These are phyloP conservation scores for Firmiana major DNA, from an alignment of 345 rosid genomes.

Conservation along the genomic window DNA sequence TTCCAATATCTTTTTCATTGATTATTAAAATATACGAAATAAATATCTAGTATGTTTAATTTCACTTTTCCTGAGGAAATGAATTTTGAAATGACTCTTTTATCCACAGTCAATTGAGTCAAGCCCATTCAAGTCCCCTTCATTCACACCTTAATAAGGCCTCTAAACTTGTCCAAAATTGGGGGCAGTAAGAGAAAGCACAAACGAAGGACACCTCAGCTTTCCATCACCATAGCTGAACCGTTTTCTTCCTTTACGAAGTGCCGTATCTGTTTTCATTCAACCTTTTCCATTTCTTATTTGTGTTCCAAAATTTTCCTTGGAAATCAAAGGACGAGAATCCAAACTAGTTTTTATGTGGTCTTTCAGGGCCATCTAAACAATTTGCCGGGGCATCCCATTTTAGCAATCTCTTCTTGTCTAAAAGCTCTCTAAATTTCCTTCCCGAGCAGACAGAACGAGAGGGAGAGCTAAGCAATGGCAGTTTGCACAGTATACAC, in stretches of 20 bases:
- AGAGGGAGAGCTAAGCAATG: conserved; percentile 39
- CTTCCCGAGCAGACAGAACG: background rate
- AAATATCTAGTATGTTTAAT: background rate
- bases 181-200: conserved; percentile 38
- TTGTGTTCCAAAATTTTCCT: conserved; percentile 25
- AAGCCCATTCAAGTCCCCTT: conserved; percentile 8
- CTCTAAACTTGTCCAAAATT: conserved; percentile 35
- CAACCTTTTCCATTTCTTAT: conserved; percentile 33
- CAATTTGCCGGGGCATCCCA: conserved; percentile 10
- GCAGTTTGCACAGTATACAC: conserved; percentile 72
- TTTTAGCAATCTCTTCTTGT: conserved; percentile 25
- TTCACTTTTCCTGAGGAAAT: background rate
- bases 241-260: conserved; percentile 23
- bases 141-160: conserved; percentile 17
- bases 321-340: conserved; percentile 13
- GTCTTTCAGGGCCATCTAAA: background rate
- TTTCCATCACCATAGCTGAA: conserved; percentile 25
- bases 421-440: background rate
- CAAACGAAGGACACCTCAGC: conserved; percentile 29
- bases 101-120: background rate
- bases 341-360: background rate
- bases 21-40: background rate
- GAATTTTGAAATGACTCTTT: conserved; percentile 6
- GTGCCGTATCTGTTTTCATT: conserved; percentile 46
- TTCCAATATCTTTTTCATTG: conserved; percentile 13